Conservation (phyloP, 1,139 yeast genomes). For the Geotrichum cucujoidarum region DNA sequence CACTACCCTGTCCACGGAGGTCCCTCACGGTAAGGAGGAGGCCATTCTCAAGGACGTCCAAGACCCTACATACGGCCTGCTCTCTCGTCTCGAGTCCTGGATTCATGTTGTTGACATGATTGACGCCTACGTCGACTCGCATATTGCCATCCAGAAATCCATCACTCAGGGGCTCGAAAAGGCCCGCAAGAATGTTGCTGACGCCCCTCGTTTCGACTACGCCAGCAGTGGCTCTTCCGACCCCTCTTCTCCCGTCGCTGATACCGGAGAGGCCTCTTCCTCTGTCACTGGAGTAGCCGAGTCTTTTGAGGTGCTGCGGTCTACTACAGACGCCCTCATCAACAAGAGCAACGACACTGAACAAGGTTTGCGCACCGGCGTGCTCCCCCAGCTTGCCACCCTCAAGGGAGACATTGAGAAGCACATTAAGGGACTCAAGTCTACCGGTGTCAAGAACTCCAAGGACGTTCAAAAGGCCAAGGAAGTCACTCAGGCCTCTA, state of each 20-base stretch:
- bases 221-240: no score
- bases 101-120: conserved; percentile 33
- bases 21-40: conserved; percentile 24
- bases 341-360: conserved; percentile 37
- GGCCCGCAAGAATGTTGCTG: conserved; percentile 33
- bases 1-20: not conserved
- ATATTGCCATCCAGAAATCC: conserved; percentile 29
- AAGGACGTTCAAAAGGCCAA: conserved; percentile 40
- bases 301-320: conserved; percentile 34
- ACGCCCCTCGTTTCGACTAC: conserved; percentile 35
- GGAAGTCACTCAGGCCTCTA: conserved; percentile 34
- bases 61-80: conserved; percentile 37
- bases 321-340: conserved; percentile 33
- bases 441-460: conserved; percentile 35
- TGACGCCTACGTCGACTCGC: conserved; percentile 33
- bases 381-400: conserved; percentile 37
- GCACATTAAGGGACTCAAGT: conserved; percentile 39
- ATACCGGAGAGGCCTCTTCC: conserved; percentile 7
- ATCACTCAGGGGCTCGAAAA: conserved; percentile 33
- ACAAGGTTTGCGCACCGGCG: conserved; percentile 31
- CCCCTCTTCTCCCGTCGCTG: conserved; percentile 7
- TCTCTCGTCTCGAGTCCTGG: conserved; percentile 39
- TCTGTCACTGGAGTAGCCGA: conserved; percentile 33
- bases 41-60: conserved; percentile 27
- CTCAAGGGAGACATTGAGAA: conserved; percentile 39